Evolutionary conservation across 2,329 filamentous ascomycete species (phyloP).

Genomic region (Orbilia javanica): DNA sequence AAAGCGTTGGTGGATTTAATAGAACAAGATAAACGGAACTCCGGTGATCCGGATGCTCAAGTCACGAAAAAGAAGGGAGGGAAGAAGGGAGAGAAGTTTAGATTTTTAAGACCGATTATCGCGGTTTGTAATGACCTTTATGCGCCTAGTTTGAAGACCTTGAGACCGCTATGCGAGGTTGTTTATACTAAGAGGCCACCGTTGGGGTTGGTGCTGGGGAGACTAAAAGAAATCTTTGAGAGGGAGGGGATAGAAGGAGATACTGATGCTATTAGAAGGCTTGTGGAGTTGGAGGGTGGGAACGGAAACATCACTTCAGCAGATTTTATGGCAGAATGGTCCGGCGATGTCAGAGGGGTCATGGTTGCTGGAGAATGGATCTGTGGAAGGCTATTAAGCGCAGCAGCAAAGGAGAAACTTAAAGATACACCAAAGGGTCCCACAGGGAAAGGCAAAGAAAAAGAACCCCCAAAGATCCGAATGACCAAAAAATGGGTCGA

Average conservation of each 20-base stretch:
- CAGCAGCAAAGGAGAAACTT: conserved; percentile 19
- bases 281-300: conserved; percentile 87
- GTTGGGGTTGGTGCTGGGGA: conserved; percentile 83
- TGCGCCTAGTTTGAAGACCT: conserved; percentile 84
- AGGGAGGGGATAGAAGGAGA: conserved; percentile 91
- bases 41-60: conserved; percentile 63
- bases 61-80: conserved; percentile 68
- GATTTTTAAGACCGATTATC: conserved; percentile 86
- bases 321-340: conserved; percentile 59
- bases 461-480: conserved; percentile 63
- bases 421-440: conserved; percentile 64
- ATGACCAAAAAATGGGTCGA: conserved; percentile 84
- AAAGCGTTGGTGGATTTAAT: conserved; percentile 94
- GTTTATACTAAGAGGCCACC: conserved; percentile 91
- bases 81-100: conserved; percentile 87
- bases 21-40: conserved; percentile 85
- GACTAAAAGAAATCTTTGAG: conserved; percentile 85
- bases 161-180: conserved; percentile 90
- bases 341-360: conserved; percentile 80
- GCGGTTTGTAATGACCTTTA: conserved; percentile 98
- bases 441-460: conserved; percentile 61
- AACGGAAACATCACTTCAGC: conserved; percentile 77
- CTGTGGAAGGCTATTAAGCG: conserved; percentile 74
- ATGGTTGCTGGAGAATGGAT: conserved; percentile 93
- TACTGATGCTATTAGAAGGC: conserved; percentile 84